Conservation (phyloP, 2,329 filamentous ascomycete species). For the Venturiaceae sp. region DNA sequence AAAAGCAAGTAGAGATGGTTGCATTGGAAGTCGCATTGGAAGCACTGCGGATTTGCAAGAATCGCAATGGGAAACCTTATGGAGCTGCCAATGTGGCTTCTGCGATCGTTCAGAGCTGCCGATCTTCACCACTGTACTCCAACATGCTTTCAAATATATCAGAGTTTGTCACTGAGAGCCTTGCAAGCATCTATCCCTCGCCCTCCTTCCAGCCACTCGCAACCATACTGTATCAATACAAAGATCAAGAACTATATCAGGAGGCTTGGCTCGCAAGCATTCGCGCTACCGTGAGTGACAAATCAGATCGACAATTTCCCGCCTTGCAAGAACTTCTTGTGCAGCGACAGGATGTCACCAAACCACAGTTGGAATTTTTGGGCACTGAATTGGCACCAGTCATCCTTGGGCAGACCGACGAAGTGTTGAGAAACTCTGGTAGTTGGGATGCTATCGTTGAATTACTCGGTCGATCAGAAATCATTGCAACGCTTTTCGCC, state of each 20-base stretch:
- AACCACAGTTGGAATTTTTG: background rate
- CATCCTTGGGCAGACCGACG: background rate
- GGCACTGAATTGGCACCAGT: background rate
- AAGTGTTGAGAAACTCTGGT: background rate
- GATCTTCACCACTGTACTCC: conserved; percentile 12
- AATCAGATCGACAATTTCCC: conserved; percentile 18
- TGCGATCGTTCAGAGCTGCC: conserved; percentile 36
- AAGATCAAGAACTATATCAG: conserved; percentile 18
- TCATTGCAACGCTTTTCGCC: background rate
- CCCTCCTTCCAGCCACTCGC: conserved; percentile 59
- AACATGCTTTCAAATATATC: background rate
- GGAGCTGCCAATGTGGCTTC: conserved; percentile 52
- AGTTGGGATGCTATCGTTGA: background rate
- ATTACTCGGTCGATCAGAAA: background rate
- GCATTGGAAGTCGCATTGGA: conserved; percentile 18
- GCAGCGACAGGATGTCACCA: background rate
- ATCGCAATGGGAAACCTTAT: conserved; percentile 55
- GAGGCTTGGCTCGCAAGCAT: conserved; percentile 21
- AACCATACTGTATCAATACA: conserved; percentile 48
- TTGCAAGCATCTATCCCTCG: conserved; percentile 53
- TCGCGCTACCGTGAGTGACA: conserved; percentile 18
- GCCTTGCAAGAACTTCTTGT: conserved; percentile 22
- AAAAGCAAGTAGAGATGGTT: background rate
- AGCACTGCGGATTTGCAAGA: conserved; percentile 27
- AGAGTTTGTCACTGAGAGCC: conserved; percentile 22